Evolutionary conservation across 2,329 filamentous ascomycete species (phyloP), one percentile per base, ranked within the genome.

Genomic region (Colletotrichum camelliae): DNA sequence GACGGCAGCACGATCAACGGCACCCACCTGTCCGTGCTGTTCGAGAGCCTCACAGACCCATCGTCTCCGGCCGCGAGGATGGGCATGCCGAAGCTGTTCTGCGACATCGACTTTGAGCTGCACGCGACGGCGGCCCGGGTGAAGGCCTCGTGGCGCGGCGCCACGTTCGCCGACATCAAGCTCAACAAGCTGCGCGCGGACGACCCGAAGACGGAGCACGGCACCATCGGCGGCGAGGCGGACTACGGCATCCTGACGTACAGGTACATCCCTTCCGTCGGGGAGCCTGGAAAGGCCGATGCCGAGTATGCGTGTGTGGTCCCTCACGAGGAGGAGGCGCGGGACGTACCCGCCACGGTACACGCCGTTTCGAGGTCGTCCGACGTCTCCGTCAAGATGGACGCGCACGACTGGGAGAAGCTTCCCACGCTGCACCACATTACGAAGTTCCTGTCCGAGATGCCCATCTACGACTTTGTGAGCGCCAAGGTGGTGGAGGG

Each of bases 381-480:
- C 0, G 81, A 79, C 2, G 85, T 85, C 15, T 88, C 88, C 1
- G 81, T 93, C 67, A 81, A 83, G 67, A 87, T 92, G 70, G 85
- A 90, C 52, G 83, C 82, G 0, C 78, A 88, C 18, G 87, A 90
- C 78, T 90, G 88, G 90, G 84, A 90, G 62, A 83, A 82, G 6
- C 80, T 93, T 74, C 92, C 92, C 0, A 93, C 91, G 4, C 82
- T 93, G 68, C 91, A 93, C 79, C 89, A 93, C 79, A 82, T 93
- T 10, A 83, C 90, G 7, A 81, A 83, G 24, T 84, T 87, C 16
- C 80, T 93, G 72, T 86, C 87, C 1, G 89, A 91, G 77, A 84
- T 93, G 6, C 91, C 91, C 0, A 81, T 92, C 2, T 92, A 90
- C 78, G 88, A 88, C 72, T 81, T 93, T 52, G 82, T 93, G 4